phyloP scores from a whole-genome alignment of 164 flowering plant species.

The Tinospora cordifolia region DNA sequence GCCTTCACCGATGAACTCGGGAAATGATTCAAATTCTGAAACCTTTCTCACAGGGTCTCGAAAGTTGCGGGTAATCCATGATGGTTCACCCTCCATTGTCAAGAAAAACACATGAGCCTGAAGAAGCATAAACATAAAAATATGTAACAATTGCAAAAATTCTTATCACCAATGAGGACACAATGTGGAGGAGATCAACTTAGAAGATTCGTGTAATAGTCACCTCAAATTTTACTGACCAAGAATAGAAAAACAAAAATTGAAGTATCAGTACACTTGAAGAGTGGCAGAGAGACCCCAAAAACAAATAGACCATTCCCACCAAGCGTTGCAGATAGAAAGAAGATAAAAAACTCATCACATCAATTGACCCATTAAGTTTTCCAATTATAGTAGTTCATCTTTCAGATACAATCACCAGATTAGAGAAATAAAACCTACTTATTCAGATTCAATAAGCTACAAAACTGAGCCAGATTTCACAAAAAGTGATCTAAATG shows the following conservation, averaged over 20 bases:
- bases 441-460: not conserved
- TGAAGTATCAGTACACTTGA: not conserved
- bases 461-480: not conserved
- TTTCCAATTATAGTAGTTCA: not conserved
- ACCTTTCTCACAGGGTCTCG: slow-evolving; percentile 14
- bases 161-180: not conserved
- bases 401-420: not conserved
- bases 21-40: slow-evolving; percentile 33
- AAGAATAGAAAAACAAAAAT: not conserved
- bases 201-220: not conserved
- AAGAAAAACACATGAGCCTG: not conserved
- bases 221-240: not conserved
- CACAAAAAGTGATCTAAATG: not conserved
- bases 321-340: not conserved
- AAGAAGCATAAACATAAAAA: not conserved
- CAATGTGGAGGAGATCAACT: not conserved
- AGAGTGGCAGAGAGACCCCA: not conserved
- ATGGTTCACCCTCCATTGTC: slow-evolving; percentile 27
- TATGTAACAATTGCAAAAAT: not conserved
- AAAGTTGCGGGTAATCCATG: slow-evolving; percentile 21
- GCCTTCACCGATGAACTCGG: slow-evolving; percentile 40
- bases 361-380: not conserved
- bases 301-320: not conserved
- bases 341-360: not conserved
- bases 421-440: too few relatives aligned